A percentile compares a stretch with the other conserved stretches of the same genome.
phyloP scores from a whole-genome alignment of 2,329 filamentous ascomycete genomes.

The Triangularia verruculosa region DNA sequence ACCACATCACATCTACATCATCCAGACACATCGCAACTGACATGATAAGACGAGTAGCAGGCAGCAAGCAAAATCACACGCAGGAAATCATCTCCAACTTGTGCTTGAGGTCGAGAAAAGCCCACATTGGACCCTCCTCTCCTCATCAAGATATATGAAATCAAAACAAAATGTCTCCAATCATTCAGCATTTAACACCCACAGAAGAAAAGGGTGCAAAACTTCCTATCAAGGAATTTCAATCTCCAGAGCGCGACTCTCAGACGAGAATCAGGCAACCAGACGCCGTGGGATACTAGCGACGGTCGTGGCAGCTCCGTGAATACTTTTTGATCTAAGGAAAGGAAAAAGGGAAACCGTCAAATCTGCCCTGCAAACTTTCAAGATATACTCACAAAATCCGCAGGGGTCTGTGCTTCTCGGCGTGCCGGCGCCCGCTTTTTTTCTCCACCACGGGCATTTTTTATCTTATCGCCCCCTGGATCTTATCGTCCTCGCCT shows the following conservation, averaged over 20 bases:
- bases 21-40: not conserved
- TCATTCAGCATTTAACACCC: slow-evolving; percentile 59
- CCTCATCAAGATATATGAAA: not conserved
- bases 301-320: slow-evolving; percentile 63
- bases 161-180: slow-evolving; percentile 49
- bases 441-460: not conserved
- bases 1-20: not conserved
- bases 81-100: not conserved
- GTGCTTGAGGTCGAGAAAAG: not conserved
- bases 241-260: slow-evolving; percentile 56
- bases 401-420: slow-evolving; percentile 9
- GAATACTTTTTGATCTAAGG: slow-evolving; percentile 60
- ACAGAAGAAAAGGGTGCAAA: slow-evolving; percentile 47
- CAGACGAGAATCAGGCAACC: slow-evolving; percentile 54
- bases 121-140: not conserved
- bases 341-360: slow-evolving; percentile 45
- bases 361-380: slow-evolving; percentile 19
- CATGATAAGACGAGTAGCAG: too few species aligned
- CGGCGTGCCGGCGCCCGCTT: not conserved
- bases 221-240: slow-evolving; percentile 63
- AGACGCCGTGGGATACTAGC: slow-evolving; percentile 57
- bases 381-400: slow-evolving; percentile 16
- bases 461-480: not conserved
- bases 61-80: not conserved
- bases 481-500: not conserved